A percentile compares a stretch with the other conserved stretches of the same genome.
These are phyloP conservation scores for Diospyros kaki DNA, from an alignment of 148 eudicot genomes.

Conservation along the genomic window DNA sequence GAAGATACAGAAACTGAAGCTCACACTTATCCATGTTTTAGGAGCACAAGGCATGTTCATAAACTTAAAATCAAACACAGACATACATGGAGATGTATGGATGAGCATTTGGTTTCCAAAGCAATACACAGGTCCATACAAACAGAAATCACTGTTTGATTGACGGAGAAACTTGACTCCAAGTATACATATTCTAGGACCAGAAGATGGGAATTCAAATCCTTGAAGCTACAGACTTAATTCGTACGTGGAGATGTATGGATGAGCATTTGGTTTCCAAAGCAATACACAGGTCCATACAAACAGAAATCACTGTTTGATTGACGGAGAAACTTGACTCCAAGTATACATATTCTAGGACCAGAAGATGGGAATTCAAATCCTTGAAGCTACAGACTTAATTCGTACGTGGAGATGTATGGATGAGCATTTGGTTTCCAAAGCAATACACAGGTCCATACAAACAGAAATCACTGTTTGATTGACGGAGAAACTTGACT, in stretches of 20 bases:
- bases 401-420: no score
- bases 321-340: not conserved
- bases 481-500: not conserved
- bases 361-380: not conserved
- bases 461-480: not conserved
- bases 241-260: no score
- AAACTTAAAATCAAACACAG: no score
- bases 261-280: no score
- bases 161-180: not conserved
- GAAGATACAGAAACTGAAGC: not conserved
- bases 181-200: not conserved
- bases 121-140: not conserved
- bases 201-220: not conserved
- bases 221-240: not conserved
- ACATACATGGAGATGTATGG: no score
- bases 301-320: not conserved
- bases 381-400: not conserved
- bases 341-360: not conserved
- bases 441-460: not conserved
- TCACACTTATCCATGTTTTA: not conserved
- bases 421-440: no score
- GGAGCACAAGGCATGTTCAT: not conserved
- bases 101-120: no score
- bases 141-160: not conserved
- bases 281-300: not conserved